Evolutionary conservation across 1,284 basidiomycete species (phyloP), one percentile per base, ranked within the genome.

Genomic region (Flammula alnicola): DNA sequence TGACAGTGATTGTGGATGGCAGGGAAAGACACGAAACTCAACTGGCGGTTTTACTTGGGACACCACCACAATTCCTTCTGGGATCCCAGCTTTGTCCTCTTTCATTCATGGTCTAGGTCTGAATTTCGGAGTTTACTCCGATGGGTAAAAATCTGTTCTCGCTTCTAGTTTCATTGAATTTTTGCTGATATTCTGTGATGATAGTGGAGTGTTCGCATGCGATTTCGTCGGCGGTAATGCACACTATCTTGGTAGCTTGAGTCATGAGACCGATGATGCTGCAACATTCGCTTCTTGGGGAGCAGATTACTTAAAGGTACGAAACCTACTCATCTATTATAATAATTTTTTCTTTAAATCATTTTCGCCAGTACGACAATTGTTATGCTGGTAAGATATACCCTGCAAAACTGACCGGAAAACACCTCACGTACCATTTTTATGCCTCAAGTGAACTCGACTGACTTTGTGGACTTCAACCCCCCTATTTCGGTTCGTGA

Each of bases 231-330:
- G 73, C 17, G 76, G 76, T 11, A 73, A 67, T 3, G 73, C 70
- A 1, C 66, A 72, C 41, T 77, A 71, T 49, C 53, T 78, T 9
- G 76, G 76, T 32, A 75, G 71, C 35, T 60, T 77, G 12, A 71
- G 70, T n/a, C 62, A 71, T 51, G 76, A 78, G 60, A 60, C 60
- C 7, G 64, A 66, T 27, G 77, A 79, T 55, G 76, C 77, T 14
- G 62, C 60, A 20, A 67, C 65, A 5, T 79, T 74, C 50, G 72
- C 74, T 5, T 65, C 63, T 7, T 78, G 77, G 77, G 76, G 76
- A 33, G 75, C 73, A 19, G 77, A 78, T 57, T 78, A 76, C 62
- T 63, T 78, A 43, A 78, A 79, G 61, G 73, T 67, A 26, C 37
- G 49, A 36, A 22, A 7, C 14, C 42, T 37, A 30, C 17, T 17